These are phyloP conservation scores for Phytophthora podocarpi DNA, from an alignment of 352 stramenopile genomes.

Conservation along the genomic window DNA sequence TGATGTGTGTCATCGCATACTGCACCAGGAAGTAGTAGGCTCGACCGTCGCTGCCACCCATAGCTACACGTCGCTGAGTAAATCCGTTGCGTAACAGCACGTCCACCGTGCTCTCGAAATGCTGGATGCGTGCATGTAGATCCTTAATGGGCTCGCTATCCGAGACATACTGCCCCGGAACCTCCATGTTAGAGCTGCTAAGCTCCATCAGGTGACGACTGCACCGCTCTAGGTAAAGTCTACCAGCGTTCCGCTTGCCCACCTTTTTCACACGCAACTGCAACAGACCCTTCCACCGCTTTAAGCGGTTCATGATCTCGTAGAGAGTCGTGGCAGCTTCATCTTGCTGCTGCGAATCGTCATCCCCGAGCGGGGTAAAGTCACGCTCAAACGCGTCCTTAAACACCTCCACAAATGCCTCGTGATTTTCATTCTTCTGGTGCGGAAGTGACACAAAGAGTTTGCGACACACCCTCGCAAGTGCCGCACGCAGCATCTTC, in stretches of 20 bases:
- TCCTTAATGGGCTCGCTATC: constrained; percentile 93
- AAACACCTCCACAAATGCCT: constrained; percentile 88
- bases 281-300: constrained; percentile 91
- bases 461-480: constrained; percentile 93
- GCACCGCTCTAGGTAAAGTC: constrained; percentile 85
- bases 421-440: constrained; percentile 89
- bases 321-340: constrained; percentile 62
- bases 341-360: constrained; percentile 29
- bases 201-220: constrained; percentile 91
- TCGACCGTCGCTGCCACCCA: constrained; percentile 90
- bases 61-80: constrained; percentile 90
- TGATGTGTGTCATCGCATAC: constrained; percentile 93
- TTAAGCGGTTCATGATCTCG: constrained; percentile 89
- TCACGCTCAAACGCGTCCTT: constrained; percentile 87
- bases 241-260: constrained; percentile 70
- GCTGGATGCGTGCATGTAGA: constrained; percentile 89
- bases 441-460: constrained; percentile 88
- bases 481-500: constrained; percentile 89
- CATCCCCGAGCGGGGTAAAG: constrained; percentile 58
- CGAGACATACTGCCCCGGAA: constrained; percentile 92
- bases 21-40: constrained; percentile 93
- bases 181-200: constrained; percentile 87
- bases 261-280: constrained; percentile 83
- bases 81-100: constrained; percentile 88
- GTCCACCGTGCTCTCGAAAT: constrained; percentile 89